A percentile compares a stretch with the other conserved stretches of the same genome.
These are phyloP conservation scores for Orbilia blumenaviensis DNA, from an alignment of 2,329 filamentous ascomycete genomes.

Conservation along the genomic window DNA sequence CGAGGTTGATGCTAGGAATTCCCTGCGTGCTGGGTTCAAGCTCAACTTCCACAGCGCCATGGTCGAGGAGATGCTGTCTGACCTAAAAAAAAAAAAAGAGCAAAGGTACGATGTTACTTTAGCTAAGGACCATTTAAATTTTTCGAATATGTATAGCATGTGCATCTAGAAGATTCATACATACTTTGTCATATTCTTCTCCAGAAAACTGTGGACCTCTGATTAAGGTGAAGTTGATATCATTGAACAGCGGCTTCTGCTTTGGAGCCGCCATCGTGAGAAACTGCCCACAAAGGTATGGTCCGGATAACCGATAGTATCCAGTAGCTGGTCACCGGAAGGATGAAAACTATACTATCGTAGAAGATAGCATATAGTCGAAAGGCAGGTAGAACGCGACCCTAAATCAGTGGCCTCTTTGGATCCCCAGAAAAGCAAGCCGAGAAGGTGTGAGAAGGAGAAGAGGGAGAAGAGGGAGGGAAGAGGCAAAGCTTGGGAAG, in stretches of 20 bases:
- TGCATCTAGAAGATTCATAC: background rate
- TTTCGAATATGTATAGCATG: too few species aligned
- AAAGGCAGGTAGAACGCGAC: background rate
- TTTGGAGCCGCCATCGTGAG: conserved; percentile 26
- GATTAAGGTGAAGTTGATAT: conserved; percentile 52
- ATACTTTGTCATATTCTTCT: conserved; percentile 47
- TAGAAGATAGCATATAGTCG: conserved; percentile 18
- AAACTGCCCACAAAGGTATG: background rate
- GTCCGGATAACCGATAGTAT: too few species aligned
- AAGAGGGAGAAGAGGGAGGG: background rate
- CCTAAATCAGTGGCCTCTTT: background rate
- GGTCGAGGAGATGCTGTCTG: conserved; percentile 61
- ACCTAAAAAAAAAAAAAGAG: conserved; percentile 57
- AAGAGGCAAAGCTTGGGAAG: background rate
- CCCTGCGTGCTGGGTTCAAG: conserved; percentile 41
- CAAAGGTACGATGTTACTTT: too few species aligned
- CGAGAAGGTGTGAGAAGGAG: background rate
- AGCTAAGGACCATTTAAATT: too few species aligned
- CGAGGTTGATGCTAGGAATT: conserved; percentile 59
- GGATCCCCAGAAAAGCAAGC: too few species aligned
- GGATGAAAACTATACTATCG: background rate
- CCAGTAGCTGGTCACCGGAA: background rate
- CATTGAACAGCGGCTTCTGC: conserved; percentile 46
- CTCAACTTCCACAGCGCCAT: conserved; percentile 59
- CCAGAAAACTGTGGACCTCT: conserved; percentile 45